Conservation (phyloP, 257 asterid species). For the Solanum commersonii region DNA sequence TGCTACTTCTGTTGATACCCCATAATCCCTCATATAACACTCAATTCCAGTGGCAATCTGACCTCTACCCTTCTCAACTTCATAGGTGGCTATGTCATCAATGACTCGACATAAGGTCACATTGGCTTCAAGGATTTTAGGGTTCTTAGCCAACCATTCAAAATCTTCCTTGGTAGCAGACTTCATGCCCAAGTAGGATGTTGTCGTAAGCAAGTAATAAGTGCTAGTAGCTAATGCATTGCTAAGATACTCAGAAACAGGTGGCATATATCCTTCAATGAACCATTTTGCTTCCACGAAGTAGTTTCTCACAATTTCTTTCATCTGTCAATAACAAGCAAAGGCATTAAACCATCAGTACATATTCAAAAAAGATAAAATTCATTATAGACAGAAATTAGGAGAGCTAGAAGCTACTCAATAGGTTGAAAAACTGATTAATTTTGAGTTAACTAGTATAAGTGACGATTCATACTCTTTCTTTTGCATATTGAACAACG, state of each 20-base stretch:
- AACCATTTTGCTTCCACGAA: neutral
- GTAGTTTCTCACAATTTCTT: neutral
- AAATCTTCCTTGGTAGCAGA: neutral
- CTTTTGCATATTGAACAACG: neutral
- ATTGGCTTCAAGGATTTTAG: neutral
- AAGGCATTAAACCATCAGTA: constrained; percentile 4
- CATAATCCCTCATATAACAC: constrained; percentile 34
- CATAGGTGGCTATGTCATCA: neutral
- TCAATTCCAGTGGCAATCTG: constrained; percentile 38
- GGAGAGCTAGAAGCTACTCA: neutral
- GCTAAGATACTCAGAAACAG: neutral
- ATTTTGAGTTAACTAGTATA: neutral
- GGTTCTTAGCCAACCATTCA: neutral
- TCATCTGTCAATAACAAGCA: neutral
- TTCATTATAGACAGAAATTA: neutral
- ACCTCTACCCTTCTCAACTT: constrained; percentile 34
- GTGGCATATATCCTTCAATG: constrained; percentile 19
- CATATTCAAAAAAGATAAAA: constrained; percentile 15
- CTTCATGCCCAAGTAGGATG: constrained; percentile 28
- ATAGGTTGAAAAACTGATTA: neutral
- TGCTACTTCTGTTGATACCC: constrained; percentile 26
- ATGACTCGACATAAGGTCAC: neutral
- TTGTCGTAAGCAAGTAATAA: constrained; percentile 11
- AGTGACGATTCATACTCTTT: neutral
- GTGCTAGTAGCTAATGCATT: neutral